Evolutionary conservation across 139 green algal genomes (phyloP), one percentile per base, ranked within the genome.

Genomic region (Auxenochlorella protothecoides): DNA sequence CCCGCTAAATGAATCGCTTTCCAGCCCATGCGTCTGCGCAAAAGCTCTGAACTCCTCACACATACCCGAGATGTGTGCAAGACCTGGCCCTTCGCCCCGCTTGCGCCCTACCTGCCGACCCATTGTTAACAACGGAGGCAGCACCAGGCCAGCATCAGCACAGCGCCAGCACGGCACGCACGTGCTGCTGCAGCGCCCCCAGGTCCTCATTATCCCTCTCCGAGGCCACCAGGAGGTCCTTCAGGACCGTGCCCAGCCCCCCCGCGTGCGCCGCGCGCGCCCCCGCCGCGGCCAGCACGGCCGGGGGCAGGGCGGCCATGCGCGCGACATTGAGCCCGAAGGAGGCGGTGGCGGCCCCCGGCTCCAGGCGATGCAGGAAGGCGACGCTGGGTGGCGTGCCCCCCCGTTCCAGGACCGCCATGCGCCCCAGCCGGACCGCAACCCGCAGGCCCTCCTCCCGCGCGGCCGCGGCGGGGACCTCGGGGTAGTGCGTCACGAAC

Each of bases 321-420:
- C 83, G 71, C 4, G 92, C 92, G 15, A 96, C 91, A 70, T 96
- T 94, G 7, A 98, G 79, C 5, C 93, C 93, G 74, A 93, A 97
- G 71, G 73, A 88, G 57, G 80, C 77, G 9, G 88, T 81, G 12
- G 91, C 90, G 6, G 93, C 77, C 5, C 88, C 87, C 44, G 77
- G 70, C 12, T 71, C 71, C 64, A 96, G 73, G 78, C 89, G 89
- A 86, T 96, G 97, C 74, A 97, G 76, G 66, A 98, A 97, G 0
- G 82, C 86, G 61, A 98, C 84, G 6, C 56, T 70, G 5, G 75
- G 72, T 4, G 60, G 54, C 3, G 65, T 15, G 11, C 9, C 57
- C 15, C 6, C 62, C 12, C 27, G 27, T 44, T 44, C 53, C 70
- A 8, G 63, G 9, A 15, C 63, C 64, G 6, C 53, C 11, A 8